Evolutionary conservation across 2,329 filamentous ascomycete genomes (phyloP).

Genomic region (Nigrograna mackinnonii): DNA sequence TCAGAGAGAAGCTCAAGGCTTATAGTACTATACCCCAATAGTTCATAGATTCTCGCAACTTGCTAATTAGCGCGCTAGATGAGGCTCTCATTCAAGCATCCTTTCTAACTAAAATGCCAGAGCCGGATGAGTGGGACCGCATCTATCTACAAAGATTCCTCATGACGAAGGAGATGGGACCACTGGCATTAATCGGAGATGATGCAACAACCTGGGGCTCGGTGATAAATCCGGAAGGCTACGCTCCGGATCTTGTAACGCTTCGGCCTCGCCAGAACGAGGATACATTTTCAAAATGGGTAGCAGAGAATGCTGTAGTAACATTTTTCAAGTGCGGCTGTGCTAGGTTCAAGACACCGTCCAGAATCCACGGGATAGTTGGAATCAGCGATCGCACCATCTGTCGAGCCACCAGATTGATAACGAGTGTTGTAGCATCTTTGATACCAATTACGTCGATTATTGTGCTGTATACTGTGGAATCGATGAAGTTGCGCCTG

Average conservation of each 20-base stretch:
- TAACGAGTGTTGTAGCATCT: slow-evolving; percentile 21
- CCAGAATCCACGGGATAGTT: slow-evolving; percentile 6
- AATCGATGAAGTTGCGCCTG: slow-evolving; percentile 13
- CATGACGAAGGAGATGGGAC: slow-evolving; percentile 7
- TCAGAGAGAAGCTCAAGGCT: slow-evolving; percentile 11
- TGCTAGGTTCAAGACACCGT: slow-evolving; percentile 14
- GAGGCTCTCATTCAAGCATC: slow-evolving; percentile 20
- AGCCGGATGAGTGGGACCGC: slow-evolving; percentile 17
- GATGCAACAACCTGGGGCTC: slow-evolving; percentile 17
- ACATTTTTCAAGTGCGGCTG: slow-evolving; percentile 12
- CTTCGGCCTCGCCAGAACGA: slow-evolving; percentile 14
- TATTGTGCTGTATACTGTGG: slow-evolving; percentile 12
- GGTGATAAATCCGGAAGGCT: not conserved
- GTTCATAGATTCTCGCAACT: not conserved
- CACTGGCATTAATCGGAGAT: slow-evolving; percentile 7
- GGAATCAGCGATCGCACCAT: slow-evolving; percentile 14
- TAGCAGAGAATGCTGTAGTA: slow-evolving; percentile 10
- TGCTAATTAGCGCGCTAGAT: slow-evolving; percentile 8
- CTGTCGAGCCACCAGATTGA: slow-evolving; percentile 17
- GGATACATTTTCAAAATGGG: slow-evolving; percentile 22
- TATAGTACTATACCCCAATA: slow-evolving; percentile 13
- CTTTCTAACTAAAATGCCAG: slow-evolving; percentile 7
- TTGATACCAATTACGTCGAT: slow-evolving; percentile 25
- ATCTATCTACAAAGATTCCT: slow-evolving; percentile 18
- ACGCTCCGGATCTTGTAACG: slow-evolving; percentile 14